Base-by-base conservation (phyloP, 345 rosid genomes). In the Pelargonium nanum region DNA sequence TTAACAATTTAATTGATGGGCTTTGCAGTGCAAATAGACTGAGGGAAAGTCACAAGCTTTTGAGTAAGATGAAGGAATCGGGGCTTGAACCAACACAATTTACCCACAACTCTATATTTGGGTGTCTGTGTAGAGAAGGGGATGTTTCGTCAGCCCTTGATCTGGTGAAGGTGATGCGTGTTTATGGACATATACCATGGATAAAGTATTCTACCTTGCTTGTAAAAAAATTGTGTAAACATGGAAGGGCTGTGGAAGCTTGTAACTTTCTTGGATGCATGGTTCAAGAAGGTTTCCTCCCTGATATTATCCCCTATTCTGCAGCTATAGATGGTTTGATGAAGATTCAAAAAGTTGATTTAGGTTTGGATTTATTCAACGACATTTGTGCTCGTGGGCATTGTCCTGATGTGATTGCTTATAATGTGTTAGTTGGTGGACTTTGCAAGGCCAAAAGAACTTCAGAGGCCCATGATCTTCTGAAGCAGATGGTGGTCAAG, bases 111-210 rank as follows among this genome's bases (percentile, higher is more conserved):
- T 71, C 80, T 62, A 78, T 91, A 52, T 84, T 72, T 57, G 87
- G 95, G 53, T 83, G 89, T 67, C 75, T 91, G 50, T 81, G 94
- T 80, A 80, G 65, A 68, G 86, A 63, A 72, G 70, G 65, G 50
- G 81, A 91, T 62, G 73, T 74, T 59, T 70, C 65, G 48, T 89
- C 85, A 69, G 87, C 98, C 55, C 64, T 84, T 26, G 77, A 70
- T 70, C 45, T 83, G 50, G 64, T 83, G 63, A 88, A 72, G 78
- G 77, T 67, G 70, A 86, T 91, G 98, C 87, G 88, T 19, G 26
- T 75, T 60, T 70, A 80, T 72, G 96, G 95, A 61, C 83, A 79
- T 30, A 77, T 80, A 70, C 98, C 98, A 15, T 91, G 90, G 89
- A 76, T 81, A 63, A 91, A 88, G 72, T 80, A 86, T 72, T 76